These are phyloP conservation scores for Tuber brumale DNA, from an alignment of 495 filamentous ascomycete genomes.

Conservation along the genomic window DNA sequence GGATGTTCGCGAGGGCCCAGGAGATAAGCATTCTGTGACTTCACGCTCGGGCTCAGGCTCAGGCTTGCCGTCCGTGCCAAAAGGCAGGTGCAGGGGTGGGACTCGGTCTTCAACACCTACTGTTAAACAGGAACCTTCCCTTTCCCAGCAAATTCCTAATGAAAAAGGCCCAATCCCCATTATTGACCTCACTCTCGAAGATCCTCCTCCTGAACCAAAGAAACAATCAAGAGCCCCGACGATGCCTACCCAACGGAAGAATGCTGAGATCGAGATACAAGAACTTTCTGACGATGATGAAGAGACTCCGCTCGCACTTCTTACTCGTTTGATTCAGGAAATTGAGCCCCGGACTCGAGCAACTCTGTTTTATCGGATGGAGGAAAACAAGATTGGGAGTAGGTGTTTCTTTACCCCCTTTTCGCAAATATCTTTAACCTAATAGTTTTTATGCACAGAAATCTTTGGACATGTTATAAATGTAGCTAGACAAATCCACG, in stretches of 20 bases:
- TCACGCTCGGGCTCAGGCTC: not conserved
- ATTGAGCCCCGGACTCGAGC: not conserved
- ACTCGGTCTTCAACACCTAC: conserved; percentile 3
- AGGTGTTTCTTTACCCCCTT: not conserved
- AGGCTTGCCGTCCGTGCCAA: not conserved
- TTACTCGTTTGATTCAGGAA: conserved; percentile 7
- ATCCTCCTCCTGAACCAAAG: not conserved
- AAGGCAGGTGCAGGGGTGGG: conserved; percentile 17
- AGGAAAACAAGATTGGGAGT: conserved; percentile 14
- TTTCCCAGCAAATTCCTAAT: not conserved
- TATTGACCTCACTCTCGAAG: conserved; percentile 31
- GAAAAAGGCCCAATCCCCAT: conserved; percentile 20
- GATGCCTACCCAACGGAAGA: not conserved
- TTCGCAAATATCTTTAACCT: not conserved
- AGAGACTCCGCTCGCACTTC: not conserved
- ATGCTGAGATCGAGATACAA: conserved; percentile 10
- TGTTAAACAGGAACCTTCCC: conserved; percentile 16
- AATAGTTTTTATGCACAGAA: conserved; percentile 4
- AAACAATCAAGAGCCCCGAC: not conserved
- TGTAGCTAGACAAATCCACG: conserved; percentile 19
- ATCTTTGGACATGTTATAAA: conserved; percentile 8
- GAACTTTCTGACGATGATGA: conserved; percentile 18
- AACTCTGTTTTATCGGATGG: conserved; percentile 19
- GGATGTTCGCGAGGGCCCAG: not conserved
- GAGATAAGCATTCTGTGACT: not conserved